Evolutionary conservation across 306 rosid species (phyloP).

Genomic region (Astragalus membranaceus): DNA sequence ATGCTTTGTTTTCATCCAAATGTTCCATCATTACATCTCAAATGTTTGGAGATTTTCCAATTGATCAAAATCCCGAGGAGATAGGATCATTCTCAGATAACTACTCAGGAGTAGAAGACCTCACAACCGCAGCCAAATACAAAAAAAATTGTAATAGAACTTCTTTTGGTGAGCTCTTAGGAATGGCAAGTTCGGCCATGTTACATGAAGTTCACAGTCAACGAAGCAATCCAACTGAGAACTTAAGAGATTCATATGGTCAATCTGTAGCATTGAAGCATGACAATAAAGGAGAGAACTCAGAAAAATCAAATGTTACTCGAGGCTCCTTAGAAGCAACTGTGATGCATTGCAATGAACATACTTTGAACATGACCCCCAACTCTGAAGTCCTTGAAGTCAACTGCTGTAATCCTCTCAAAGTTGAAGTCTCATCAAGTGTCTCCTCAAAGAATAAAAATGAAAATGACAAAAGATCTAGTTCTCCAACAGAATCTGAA

Average conservation of each 20-base stretch:
- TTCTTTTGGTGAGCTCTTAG: constrained; percentile 43
- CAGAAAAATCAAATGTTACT: constrained; percentile 28
- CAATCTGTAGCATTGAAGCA: constrained; percentile 23
- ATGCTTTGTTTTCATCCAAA: constrained; percentile 38
- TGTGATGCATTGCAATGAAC: constrained; percentile 24
- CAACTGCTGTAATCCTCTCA: constrained; percentile 38
- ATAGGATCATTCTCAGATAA: constrained; percentile 52
- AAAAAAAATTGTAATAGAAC: constrained; percentile 12
- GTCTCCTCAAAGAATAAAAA: constrained; percentile 35
- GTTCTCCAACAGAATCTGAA: constrained; percentile 41
- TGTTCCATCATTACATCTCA: constrained; percentile 46
- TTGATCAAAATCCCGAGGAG: constrained; percentile 58
- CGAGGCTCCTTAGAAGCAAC: constrained; percentile 36
- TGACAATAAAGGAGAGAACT: constrained; percentile 27
- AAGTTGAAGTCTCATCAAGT: constrained; percentile 35
- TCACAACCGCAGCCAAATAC: constrained; percentile 36
- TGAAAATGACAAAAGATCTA: constrained; percentile 35
- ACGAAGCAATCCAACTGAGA: constrained; percentile 27
- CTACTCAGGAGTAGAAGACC: constrained; percentile 68
- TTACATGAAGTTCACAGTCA: constrained; percentile 30
- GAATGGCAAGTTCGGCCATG: constrained; percentile 40
- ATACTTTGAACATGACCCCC: constrained; percentile 26
- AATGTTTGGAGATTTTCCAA: constrained; percentile 47
- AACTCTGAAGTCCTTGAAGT: constrained; percentile 33
- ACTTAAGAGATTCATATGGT: constrained; percentile 13